A percentile compares a stretch with the other conserved stretches of the same genome.
phyloP scores from a whole-genome alignment of 192 early-diverging fungal genomes.

The Mortierella alpina region DNA sequence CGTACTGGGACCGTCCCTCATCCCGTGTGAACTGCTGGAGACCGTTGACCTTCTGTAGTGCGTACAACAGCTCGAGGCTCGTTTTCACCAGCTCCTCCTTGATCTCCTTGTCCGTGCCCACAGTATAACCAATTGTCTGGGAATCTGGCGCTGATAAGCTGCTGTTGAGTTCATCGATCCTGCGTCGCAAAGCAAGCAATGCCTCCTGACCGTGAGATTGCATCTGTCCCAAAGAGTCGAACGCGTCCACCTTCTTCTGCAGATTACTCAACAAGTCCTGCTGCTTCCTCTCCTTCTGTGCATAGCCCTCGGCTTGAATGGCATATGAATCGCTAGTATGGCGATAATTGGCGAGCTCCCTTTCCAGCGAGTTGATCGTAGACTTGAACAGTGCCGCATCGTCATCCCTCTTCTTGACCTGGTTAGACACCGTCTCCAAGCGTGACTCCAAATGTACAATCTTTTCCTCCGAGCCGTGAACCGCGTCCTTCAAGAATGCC shows the following conservation, averaged over 20 bases:
- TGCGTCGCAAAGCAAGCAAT: too few relatives aligned
- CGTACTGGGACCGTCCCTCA: too few relatives aligned
- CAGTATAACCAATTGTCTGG: too few relatives aligned
- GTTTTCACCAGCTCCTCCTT: too few relatives aligned
- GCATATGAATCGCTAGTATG: neutral
- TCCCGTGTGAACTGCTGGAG: too few relatives aligned
- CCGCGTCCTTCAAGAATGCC: constrained; percentile 14
- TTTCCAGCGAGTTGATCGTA: neutral
- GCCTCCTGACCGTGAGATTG: too few relatives aligned
- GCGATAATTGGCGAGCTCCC: neutral
- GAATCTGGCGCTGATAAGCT: too few relatives aligned
- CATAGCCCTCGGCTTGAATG: neutral
- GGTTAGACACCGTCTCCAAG: constrained; percentile 5
- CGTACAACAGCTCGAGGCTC: too few relatives aligned
- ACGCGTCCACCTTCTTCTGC: neutral
- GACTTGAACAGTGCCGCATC: neutral
- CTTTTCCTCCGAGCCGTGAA: constrained; percentile 3
- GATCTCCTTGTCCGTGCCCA: too few relatives aligned
- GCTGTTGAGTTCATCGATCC: too few relatives aligned
- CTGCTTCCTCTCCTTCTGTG: neutral
- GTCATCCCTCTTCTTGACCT: neutral
- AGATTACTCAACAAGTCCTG: neutral
- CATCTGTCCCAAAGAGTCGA: neutral
- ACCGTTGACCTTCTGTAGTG: too few relatives aligned
- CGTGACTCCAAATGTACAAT: neutral